Conservation (phyloP, 768 basidiomycete species). For the Leucosporidium yakuticum region DNA sequence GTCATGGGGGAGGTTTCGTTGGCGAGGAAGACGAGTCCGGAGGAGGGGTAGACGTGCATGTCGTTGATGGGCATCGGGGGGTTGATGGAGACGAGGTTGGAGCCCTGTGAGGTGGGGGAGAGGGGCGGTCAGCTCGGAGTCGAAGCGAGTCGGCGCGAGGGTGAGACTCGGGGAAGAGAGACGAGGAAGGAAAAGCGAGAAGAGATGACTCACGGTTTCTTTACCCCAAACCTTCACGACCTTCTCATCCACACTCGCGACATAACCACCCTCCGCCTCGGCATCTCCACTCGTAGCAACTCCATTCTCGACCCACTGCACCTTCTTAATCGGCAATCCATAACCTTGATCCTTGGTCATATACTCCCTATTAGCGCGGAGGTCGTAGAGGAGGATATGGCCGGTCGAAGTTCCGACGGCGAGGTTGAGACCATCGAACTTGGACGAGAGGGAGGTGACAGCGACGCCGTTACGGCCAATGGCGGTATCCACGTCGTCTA, state of each 20-base stretch:
- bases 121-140: not conserved
- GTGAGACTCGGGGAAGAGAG: too few relatives aligned
- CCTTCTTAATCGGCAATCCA: constrained; percentile 75
- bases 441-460: constrained; percentile 77
- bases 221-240: constrained; percentile 97
- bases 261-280: constrained; percentile 75
- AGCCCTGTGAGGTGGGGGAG: constrained; percentile 50
- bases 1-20: constrained; percentile 97
- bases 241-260: constrained; percentile 90
- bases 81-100: constrained; percentile 87
- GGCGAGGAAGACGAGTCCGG: constrained; percentile 81
- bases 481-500: constrained; percentile 15
- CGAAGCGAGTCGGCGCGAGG: constrained; percentile 12
- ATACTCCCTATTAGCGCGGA: constrained; percentile 74
- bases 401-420: constrained; percentile 93
- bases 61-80: constrained; percentile 85
- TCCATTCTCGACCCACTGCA: constrained; percentile 85
- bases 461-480: constrained; percentile 15
- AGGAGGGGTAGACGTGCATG: constrained; percentile 79
- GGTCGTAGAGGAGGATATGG: constrained; percentile 88
- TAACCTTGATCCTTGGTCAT: constrained; percentile 96
- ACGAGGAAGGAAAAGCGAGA: not conserved
- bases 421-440: constrained; percentile 82
- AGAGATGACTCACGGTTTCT: constrained; percentile 55
- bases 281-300: constrained; percentile 44